Evolutionary conservation across 805 yeast genomes (phyloP).

Genomic region (Cyberlindnera euphorbiiphila): DNA sequence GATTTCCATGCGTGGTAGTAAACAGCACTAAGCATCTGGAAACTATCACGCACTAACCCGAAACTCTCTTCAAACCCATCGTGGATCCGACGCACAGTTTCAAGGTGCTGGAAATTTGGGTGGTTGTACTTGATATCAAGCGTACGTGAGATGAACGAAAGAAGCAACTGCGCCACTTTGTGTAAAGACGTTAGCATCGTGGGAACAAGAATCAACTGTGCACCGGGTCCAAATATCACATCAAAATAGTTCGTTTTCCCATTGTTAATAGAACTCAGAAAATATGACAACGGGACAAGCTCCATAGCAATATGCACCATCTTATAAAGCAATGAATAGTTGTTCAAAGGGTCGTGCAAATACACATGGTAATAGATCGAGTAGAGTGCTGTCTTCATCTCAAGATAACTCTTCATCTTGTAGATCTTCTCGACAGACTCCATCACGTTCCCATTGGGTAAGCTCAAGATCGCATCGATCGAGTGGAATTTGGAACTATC

Average conservation of each 20-base stretch:
- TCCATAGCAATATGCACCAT: constrained; percentile 22
- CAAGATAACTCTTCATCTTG: constrained; percentile 28
- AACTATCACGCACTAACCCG: constrained; percentile 31
- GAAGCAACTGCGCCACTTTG: constrained; percentile 19
- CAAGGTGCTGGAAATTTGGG: constrained; percentile 5
- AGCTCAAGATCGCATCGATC: constrained; percentile 27
- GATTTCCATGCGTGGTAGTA: constrained; percentile 67
- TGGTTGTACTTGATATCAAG: constrained; percentile 27
- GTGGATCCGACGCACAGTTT: constrained; percentile 19
- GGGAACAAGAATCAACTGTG: constrained; percentile 25
- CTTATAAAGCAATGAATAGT: constrained; percentile 13
- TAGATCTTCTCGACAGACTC: constrained; percentile 26
- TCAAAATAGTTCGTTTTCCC: constrained; percentile 26
- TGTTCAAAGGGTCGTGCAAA: constrained; percentile 17
- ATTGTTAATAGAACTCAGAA: constrained; percentile 25
- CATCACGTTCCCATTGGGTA: constrained; percentile 17
- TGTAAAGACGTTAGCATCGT: constrained; percentile 20
- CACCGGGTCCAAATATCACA: constrained; percentile 23
- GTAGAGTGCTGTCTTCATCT: constrained; percentile 25
- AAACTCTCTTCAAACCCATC: constrained; percentile 27
- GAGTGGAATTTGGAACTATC: constrained; percentile 29
- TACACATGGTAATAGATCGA: constrained; percentile 26
- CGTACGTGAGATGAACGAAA: constrained; percentile 27
- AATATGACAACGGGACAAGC: constrained; percentile 23
- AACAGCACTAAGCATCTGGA: constrained; percentile 43